These are phyloP conservation scores for Dioscorea dumetorum DNA, from an alignment of 106 monocot species.

Conservation along the genomic window DNA sequence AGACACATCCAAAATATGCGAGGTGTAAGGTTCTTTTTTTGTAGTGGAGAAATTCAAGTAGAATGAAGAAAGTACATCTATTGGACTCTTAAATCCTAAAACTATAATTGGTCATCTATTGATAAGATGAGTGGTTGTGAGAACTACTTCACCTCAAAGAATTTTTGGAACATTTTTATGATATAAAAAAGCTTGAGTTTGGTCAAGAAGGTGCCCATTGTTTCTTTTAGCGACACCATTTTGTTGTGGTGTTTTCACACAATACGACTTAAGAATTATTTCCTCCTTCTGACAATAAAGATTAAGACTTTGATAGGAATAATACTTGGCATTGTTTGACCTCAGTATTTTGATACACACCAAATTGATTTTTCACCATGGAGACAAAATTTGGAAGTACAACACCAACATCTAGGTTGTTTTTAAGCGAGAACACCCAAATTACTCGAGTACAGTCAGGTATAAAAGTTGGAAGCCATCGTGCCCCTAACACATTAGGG, in stretches of 20 bases:
- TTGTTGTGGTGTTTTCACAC: constrained; percentile 8
- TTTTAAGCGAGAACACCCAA: too few species aligned
- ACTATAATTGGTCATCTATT: constrained; percentile 13
- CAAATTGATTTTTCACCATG: constrained; percentile 12
- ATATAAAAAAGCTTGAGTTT: background rate
- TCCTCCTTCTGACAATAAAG: background rate
- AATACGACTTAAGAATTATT: constrained; percentile 13
- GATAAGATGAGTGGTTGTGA: background rate
- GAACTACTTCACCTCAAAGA: constrained; percentile 5
- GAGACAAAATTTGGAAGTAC: background rate
- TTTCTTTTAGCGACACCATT: constrained; percentile 23
- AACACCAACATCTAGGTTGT: too few species aligned
- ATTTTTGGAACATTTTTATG: background rate
- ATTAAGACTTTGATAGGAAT: background rate
- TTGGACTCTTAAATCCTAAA: constrained; percentile 1
- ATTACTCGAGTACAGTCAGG: too few species aligned
- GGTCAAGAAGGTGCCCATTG: constrained; percentile 13
- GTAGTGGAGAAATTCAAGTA: background rate
- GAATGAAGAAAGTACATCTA: background rate
- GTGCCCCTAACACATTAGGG: too few species aligned
- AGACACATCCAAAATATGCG: constrained; percentile 14
- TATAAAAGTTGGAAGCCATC: too few species aligned
- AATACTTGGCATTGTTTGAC: constrained; percentile 8
- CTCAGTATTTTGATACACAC: background rate
- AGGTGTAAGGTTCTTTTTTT: background rate